Evolutionary conservation across 345 rosid species (phyloP), one percentile per base, ranked within the genome.

Genomic region (Xanthoceras sorbifolium): DNA sequence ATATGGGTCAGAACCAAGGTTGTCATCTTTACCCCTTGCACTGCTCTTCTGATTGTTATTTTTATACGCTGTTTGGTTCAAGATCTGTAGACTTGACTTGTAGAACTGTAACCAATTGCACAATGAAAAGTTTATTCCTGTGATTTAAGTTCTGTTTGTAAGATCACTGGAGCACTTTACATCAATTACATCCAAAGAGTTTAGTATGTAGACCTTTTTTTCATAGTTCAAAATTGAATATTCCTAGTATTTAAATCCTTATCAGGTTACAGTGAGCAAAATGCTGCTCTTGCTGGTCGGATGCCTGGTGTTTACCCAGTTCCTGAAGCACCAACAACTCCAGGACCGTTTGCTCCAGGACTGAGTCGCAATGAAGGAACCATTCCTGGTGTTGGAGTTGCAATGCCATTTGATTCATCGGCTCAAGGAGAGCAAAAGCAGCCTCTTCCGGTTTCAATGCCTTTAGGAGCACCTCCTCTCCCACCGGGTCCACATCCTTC

Each of bases 401-500:
- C 98, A 62, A 92, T 90, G 94, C 94, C 94, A 62, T 88, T 91
- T 77, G 97, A 93, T 85, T 80, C 76, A 70, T 84, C 94, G 63
- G 82, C 86, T 78, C 99, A 89, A 76, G 99, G 98, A 76, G 99
- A 92, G 50, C 97, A 89, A 85, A 91, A 85, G 78, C 98, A 89
- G 77, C 78, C 86, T 74, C 89, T 83, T 84, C 86, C 89, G 23
- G 85, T 85, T 67, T 84, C 97, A 17, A 83, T 89, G 87, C 86
- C 94, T 69, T 71, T 85, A 72, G 94, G 97, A 69, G 93, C 90
- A 48, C 99, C 98, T 73, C 99, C 99, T 73, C 89, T 96, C 15
- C 98, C 99, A 76, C 97, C 95, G 63, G 98, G 97, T 73, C 99
- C 99, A 61, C 99, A 93, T 84, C 99, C 98, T 55, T 96, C 99